phyloP scores from a whole-genome alignment of 2,329 filamentous ascomycete genomes.

The Podosphaera xanthii region DNA sequence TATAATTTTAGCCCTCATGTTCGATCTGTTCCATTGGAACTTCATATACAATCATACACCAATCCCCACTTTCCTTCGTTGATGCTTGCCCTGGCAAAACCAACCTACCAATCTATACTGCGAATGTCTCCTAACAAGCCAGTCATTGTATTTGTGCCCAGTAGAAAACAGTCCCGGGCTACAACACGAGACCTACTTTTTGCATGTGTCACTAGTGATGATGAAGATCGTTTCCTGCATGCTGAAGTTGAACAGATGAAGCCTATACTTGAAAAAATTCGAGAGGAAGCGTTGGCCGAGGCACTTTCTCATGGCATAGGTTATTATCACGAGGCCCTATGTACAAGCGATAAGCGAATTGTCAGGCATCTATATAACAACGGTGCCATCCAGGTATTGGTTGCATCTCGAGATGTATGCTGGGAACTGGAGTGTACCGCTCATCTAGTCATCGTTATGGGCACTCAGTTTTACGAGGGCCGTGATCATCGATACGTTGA shows the following conservation, averaged over 20 bases:
- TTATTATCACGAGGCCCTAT: constrained; percentile 91
- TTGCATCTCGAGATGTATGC: constrained; percentile 70
- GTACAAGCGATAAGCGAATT: constrained; percentile 71
- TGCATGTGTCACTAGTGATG: constrained; percentile 69
- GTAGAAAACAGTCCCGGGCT: constrained; percentile 71
- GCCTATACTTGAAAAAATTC: constrained; percentile 59
- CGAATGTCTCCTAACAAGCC: constrained; percentile 79
- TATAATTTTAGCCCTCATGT: constrained; percentile 96
- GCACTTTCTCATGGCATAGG: constrained; percentile 84
- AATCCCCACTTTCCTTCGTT: constrained; percentile 94
- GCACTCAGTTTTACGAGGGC: constrained; percentile 91
- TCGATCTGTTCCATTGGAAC: constrained; percentile 68
- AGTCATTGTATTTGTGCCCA: constrained; percentile 78
- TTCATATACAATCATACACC: constrained; percentile 86
- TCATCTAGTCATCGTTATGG: constrained; percentile 88
- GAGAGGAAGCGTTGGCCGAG: constrained; percentile 71
- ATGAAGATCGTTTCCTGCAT: constrained; percentile 85
- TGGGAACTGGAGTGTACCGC: constrained; percentile 83
- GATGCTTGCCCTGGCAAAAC: constrained; percentile 96
- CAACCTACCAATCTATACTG: constrained; percentile 69
- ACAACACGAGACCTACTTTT: constrained; percentile 72
- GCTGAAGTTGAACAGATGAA: constrained; percentile 60
- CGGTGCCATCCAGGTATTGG: constrained; percentile 47
- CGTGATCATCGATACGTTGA: constrained; percentile 93
- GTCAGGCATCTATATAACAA: constrained; percentile 72